Evolutionary conservation across 208 protist species (phyloP).

Genomic region (Acanthamoeba royreba): DNA sequence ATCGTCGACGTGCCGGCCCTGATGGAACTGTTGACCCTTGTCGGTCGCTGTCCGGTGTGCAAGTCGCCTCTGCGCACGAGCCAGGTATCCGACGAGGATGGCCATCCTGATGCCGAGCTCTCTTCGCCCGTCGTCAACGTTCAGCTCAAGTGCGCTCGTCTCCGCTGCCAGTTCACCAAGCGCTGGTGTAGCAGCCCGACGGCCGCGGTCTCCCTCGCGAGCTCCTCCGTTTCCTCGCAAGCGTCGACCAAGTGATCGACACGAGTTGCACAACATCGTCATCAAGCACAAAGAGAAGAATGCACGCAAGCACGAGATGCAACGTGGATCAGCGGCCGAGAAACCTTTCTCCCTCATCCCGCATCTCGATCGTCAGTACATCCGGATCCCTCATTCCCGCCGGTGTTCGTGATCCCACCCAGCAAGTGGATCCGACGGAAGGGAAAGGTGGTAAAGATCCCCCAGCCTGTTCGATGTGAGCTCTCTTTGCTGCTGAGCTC

Average conservation of each 20-base stretch:
- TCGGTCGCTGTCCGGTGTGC: not conserved
- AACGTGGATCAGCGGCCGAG: no score
- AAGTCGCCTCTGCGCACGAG: not conserved
- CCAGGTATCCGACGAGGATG: not conserved
- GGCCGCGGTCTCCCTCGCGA: not conserved
- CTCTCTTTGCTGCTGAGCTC: no score
- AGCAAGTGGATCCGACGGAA: no score
- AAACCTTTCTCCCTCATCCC: no score
- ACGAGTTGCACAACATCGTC: not conserved
- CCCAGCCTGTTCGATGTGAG: no score
- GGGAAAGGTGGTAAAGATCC: no score
- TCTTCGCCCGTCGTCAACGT: not conserved
- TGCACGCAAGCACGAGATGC: no score
- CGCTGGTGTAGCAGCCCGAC: not conserved
- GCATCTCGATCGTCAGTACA: no score
- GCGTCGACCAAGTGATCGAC: not conserved
- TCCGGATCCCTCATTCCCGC: no score
- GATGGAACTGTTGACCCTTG: not conserved
- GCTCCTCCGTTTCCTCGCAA: not conserved
- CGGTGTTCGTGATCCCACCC: no score
- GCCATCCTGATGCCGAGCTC: no score
- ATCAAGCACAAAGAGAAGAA: no score
- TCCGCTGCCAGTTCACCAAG: not conserved
- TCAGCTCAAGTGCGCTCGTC: not conserved
- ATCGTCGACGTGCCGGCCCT: not conserved